Percentiles rank a stretch among this genome's conserved stretches.
Evolutionary conservation across 1,139 yeast species (phyloP).

Genomic region (Magnusiomyces tetraspermus): DNA sequence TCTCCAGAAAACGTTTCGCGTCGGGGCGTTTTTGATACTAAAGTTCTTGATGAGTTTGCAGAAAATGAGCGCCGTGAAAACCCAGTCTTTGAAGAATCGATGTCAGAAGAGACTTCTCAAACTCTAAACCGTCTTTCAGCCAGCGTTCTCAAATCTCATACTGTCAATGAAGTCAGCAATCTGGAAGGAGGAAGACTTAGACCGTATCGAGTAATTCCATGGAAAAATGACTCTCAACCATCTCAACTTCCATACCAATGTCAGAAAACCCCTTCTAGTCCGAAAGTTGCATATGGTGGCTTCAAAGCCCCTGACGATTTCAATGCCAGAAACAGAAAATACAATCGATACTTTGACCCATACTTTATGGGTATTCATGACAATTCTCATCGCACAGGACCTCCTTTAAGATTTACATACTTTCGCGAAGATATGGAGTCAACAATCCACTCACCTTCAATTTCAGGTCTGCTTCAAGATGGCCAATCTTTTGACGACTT

Average conservation of each 20-base stretch:
- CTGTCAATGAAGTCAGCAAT: conserved; percentile 19
- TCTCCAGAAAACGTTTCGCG: conserved; percentile 36
- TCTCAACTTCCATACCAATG: background rate
- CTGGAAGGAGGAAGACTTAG: conserved; percentile 7
- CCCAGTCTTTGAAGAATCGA: conserved; percentile 36
- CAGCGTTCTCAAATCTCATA: conserved; percentile 15
- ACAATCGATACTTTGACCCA: conserved; percentile 12
- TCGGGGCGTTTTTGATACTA: conserved; percentile 64
- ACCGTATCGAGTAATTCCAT: conserved; percentile 11
- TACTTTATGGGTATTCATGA: conserved; percentile 1
- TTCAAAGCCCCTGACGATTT: conserved; percentile 1
- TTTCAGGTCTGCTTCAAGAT: conserved; percentile 64
- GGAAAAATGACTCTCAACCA: conserved; percentile 14
- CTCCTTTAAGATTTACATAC: conserved; percentile 57
- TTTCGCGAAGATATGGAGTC: conserved; percentile 83
- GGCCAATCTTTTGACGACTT: conserved; percentile 32
- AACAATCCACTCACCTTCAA: conserved; percentile 82
- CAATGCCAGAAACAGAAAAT: conserved; percentile 7
- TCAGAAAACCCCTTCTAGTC: background rate
- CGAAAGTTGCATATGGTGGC: background rate
- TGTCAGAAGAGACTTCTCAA: conserved; percentile 21
- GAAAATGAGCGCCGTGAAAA: conserved; percentile 51
- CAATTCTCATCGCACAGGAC: conserved; percentile 1
- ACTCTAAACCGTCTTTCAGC: conserved; percentile 26
- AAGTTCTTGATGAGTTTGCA: conserved; percentile 65